Evolutionary conservation across 768 basidiomycete genomes (phyloP), one percentile per base, ranked within the genome.

Genomic region (Amanita subjunquillea): DNA sequence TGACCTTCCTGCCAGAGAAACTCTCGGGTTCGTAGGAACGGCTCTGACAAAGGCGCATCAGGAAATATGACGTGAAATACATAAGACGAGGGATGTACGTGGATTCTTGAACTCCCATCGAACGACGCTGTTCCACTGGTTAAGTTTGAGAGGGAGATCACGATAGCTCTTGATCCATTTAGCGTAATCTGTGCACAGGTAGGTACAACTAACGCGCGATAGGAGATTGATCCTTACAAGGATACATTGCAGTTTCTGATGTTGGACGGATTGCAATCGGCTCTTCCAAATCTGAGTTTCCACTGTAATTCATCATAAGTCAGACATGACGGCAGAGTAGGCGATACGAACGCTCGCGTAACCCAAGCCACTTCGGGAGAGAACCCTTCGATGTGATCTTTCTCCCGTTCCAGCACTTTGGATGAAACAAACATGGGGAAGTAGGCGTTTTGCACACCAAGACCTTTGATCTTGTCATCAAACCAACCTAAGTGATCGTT

Each of bases 1-100:
- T 99, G 96, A 36, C 96, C 96, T 69, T 99, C 96, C 72, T 99
- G 96, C 96, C 96, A 99, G n/a, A 99, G 75, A 78, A 97, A 99
- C 72, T 99, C 96, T 65, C 96, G 90, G 2, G 96, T 98, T 52
- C 96, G 92, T 36, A 99, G 79, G 87, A 99, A 99, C 6, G 96
- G 96, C 67, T 99, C 87, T 90, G 40, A 34, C 4, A 13, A 17
- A 25, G 29, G 43, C 23, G 1, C 17, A 3, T 29, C 36, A 41
- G 27, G 23, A 27, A 32, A 27, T 25, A 39, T n/a, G 41, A 44
- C 17, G 30, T 52, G 6, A n/a, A 54, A 52, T 3, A 9, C 13
- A 27, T 42, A 30, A 42, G n/a, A 1, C 10, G 5, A n/a, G 5
- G 17, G 42, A 70, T 84, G 64, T 55, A 89, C 87, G 94, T 54